These are phyloP conservation scores for Microcyclospora pomicola DNA, from an alignment of 2,329 filamentous ascomycete species.

Conservation along the genomic window DNA sequence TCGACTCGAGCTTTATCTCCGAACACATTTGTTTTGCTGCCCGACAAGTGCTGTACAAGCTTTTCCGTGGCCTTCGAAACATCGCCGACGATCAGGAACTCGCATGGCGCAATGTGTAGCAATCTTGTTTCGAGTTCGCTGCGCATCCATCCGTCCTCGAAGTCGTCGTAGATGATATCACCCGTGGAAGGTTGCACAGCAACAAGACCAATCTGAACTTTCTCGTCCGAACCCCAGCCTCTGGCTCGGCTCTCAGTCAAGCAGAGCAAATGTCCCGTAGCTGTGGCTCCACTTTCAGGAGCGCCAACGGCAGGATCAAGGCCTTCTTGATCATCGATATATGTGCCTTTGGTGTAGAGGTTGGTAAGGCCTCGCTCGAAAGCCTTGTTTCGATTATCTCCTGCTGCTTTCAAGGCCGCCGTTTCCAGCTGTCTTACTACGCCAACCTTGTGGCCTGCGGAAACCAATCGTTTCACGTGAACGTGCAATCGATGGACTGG, in stretches of 20 bases:
- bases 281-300: conserved; percentile 43
- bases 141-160: conserved; percentile 95
- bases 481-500: conserved; percentile 83
- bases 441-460: conserved; percentile 88
- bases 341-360: conserved; percentile 95
- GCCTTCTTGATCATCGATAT: conserved; percentile 84
- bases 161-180: conserved; percentile 89
- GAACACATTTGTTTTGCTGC: conserved; percentile 78
- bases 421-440: conserved; percentile 92
- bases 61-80: conserved; percentile 87
- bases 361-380: conserved; percentile 91
- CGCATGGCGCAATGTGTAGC: conserved; percentile 87
- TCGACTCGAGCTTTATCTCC: conserved; percentile 83
- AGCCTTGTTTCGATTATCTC: conserved; percentile 84
- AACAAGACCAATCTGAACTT: conserved; percentile 78
- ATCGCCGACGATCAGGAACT: conserved; percentile 84
- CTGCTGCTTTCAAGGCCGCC: conserved; percentile 85
- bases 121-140: conserved; percentile 92
- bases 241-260: conserved; percentile 76
- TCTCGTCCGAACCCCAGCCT: conserved; percentile 75
- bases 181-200: conserved; percentile 93
- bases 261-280: conserved; percentile 81
- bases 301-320: conserved; percentile 45
- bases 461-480: conserved; percentile 83
- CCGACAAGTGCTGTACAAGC: conserved; percentile 75